Conservation (phyloP, 176 grass and related monocot genomes). For the Aechmea fasciata region DNA sequence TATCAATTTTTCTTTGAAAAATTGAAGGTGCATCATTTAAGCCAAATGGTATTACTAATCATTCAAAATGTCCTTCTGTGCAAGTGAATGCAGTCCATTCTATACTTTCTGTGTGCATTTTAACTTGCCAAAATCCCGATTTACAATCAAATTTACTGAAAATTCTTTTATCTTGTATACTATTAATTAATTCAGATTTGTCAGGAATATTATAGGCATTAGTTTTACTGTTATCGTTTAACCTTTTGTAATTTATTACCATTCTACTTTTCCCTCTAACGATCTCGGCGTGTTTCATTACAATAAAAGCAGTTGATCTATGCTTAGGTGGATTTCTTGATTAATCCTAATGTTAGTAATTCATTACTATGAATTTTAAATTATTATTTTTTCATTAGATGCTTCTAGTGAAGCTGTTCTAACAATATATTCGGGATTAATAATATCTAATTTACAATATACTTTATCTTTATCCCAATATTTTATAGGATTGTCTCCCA, state of each 20-base stretch:
- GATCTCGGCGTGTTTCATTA: no score
- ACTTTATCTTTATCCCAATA: no score
- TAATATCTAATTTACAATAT: no score
- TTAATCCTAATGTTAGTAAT: no score
- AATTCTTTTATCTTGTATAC: not conserved
- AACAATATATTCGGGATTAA: no score
- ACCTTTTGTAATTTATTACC: not conserved
- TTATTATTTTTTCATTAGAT: no score
- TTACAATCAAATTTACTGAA: constrained; percentile 14
- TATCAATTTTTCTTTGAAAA: constrained; percentile 14
- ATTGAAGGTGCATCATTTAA: constrained; percentile 9
- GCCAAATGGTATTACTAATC: constrained; percentile 8
- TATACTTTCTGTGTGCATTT: not conserved
- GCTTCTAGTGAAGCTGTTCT: no score
- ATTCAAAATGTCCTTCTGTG: not conserved
- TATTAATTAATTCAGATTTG: constrained; percentile 3
- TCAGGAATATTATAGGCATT: not conserved
- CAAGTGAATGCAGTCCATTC: not conserved
- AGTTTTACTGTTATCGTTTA: not conserved
- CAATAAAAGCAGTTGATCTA: no score
- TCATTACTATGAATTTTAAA: no score
- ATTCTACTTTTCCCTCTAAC: not conserved
- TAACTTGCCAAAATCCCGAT: not conserved
- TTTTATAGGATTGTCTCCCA: no score
- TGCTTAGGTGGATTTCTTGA: no score